These are phyloP conservation scores for Hymenoscyphus fructigenus DNA, from an alignment of 2,329 filamentous ascomycete genomes.

Conservation along the genomic window DNA sequence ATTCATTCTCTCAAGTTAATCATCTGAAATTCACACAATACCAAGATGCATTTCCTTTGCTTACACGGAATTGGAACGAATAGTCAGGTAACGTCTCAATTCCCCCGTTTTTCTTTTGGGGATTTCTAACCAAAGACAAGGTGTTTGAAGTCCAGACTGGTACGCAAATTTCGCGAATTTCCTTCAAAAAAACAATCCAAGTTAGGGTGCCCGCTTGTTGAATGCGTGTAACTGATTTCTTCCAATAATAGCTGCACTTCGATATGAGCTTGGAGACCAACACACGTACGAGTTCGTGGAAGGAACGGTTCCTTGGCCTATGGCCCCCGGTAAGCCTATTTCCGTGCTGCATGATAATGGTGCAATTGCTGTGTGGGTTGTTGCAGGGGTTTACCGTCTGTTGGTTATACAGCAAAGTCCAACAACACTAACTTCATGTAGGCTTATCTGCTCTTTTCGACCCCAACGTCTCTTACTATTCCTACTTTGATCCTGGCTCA, in stretches of 20 bases:
- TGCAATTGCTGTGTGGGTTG: no score
- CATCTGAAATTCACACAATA: no score
- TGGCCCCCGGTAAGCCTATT: constrained; percentile 9
- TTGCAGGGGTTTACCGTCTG: background rate
- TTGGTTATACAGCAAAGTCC: background rate
- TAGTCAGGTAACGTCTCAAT: constrained; percentile 1
- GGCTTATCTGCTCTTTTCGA: background rate
- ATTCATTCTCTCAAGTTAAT: no score
- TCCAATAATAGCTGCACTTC: constrained; percentile 15
- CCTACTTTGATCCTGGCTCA: constrained; percentile 11
- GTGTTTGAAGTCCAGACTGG: constrained; percentile 12
- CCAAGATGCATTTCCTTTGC: constrained; percentile 13
- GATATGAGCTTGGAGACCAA: constrained; percentile 17
- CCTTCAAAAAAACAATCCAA: background rate
- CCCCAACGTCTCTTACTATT: constrained; percentile 6
- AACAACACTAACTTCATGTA: background rate
- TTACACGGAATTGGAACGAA: constrained; percentile 15
- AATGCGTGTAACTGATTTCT: background rate
- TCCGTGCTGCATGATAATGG: no score
- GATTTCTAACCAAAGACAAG: constrained; percentile 1
- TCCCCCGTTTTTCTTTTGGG: background rate
- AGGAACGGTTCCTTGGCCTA: constrained; percentile 11
- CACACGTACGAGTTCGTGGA: constrained; percentile 22
- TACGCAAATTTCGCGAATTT: background rate
- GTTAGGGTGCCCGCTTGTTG: background rate